A percentile compares a stretch with the other conserved stretches of the same genome.
Conservation (phyloP, 2,329 filamentous ascomycete species). For the Colletotrichum chlorophyti region DNA sequence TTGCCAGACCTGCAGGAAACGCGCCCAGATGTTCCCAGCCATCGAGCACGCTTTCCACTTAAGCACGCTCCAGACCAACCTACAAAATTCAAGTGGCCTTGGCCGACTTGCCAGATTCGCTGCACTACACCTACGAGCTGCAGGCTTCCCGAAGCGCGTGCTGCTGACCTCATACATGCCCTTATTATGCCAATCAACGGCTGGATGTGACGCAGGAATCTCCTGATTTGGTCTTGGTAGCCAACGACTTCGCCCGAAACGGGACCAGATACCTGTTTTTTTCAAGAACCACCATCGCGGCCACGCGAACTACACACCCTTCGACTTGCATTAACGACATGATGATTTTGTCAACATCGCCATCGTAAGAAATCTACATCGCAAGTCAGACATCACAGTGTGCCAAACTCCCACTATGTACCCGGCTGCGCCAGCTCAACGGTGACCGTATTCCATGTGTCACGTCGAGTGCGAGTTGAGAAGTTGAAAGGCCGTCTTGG, state of each 20-base stretch:
- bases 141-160: not conserved
- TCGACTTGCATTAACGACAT: not conserved
- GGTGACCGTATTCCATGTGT: no score
- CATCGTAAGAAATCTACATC: not conserved
- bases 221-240: constrained; percentile 7
- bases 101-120: not conserved
- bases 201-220: constrained; percentile 17
- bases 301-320: not conserved
- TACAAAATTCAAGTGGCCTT: not conserved
- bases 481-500: no score
- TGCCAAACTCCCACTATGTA: no score
- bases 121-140: not conserved
- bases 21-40: not conserved
- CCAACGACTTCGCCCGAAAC: not conserved
- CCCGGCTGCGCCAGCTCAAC: no score
- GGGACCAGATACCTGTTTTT: not conserved
- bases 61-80: not conserved
- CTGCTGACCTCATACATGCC: not conserved
- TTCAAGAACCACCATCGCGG: not conserved
- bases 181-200: constrained; percentile 12
- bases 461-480: no score
- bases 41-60: not conserved
- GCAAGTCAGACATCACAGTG: no score
- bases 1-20: not conserved
- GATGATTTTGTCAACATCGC: no score